These are phyloP conservation scores for Teunomyces lycoperdinae DNA, from an alignment of 805 yeast genomes.

Conservation along the genomic window DNA sequence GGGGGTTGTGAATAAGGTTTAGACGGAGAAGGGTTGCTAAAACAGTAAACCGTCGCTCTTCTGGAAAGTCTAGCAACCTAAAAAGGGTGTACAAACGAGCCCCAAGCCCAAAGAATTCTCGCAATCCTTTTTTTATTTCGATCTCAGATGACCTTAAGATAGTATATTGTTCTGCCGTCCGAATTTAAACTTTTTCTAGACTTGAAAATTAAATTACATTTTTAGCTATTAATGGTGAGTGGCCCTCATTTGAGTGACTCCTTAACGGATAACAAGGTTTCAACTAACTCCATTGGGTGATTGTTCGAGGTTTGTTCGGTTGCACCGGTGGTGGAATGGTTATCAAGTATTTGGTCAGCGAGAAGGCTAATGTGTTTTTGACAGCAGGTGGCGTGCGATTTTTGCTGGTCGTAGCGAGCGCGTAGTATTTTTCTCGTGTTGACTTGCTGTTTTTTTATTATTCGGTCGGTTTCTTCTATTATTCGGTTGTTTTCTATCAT, in stretches of 20 bases:
- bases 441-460: slow-evolving; percentile 6
- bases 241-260: neutral
- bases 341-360: neutral
- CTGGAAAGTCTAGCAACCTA: neutral
- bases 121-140: neutral
- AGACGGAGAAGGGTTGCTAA: neutral
- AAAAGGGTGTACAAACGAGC: neutral
- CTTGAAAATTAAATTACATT: slow-evolving; percentile 1
- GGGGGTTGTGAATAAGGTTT: neutral
- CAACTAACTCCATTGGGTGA: neutral
- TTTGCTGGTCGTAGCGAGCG: slow-evolving; percentile 1
- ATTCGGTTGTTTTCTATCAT: slow-evolving; percentile 2
- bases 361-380: neutral
- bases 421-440: slow-evolving; percentile 4
- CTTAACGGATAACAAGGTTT: neutral
- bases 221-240: neutral
- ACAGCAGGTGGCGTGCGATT: neutral
- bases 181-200: neutral
- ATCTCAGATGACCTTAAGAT: neutral
- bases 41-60: neutral
- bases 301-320: neutral
- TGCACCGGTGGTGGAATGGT: neutral
- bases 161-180: neutral
- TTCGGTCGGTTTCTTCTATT: slow-evolving; percentile 4
- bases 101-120: neutral